These are phyloP conservation scores for Penicillium sp. DNA, from an alignment of 2,329 filamentous ascomycete species.

Conservation along the genomic window DNA sequence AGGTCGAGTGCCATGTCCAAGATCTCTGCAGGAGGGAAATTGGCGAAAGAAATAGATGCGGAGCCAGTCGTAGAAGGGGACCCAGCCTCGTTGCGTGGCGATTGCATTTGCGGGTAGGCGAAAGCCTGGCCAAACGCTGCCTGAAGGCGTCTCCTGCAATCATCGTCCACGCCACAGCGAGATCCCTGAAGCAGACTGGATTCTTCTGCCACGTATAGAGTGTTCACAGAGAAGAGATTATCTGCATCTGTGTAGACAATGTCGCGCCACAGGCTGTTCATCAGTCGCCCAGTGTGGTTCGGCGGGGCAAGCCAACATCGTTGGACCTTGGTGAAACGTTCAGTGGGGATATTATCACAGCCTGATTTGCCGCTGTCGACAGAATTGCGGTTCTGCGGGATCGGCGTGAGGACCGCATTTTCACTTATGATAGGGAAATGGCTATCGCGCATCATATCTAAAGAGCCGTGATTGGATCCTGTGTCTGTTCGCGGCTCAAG, in stretches of 20 bases:
- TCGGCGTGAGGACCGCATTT: constrained; percentile 25
- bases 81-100: constrained; percentile 20
- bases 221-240: constrained; percentile 44
- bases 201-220: constrained; percentile 27
- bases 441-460: constrained; percentile 35
- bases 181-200: constrained; percentile 36
- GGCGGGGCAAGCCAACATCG: constrained; percentile 48
- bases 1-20: constrained; percentile 59
- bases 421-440: constrained; percentile 33
- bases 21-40: constrained; percentile 56
- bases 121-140: constrained; percentile 38
- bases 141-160: constrained; percentile 47
- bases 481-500: constrained; percentile 40
- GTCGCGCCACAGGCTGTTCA: constrained; percentile 49
- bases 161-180: constrained; percentile 46
- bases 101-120: constrained; percentile 25
- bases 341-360: constrained; percentile 41
- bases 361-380: constrained; percentile 28
- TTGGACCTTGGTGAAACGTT: constrained; percentile 49
- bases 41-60: constrained; percentile 35
- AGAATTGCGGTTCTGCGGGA: constrained; percentile 31
- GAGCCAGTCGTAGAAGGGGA: constrained; percentile 28
- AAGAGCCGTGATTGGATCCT: constrained; percentile 33
- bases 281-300: constrained; percentile 44
- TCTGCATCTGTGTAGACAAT: constrained; percentile 42